Percentiles rank a stretch among this genome's conserved stretches.
phyloP scores from a whole-genome alignment of 495 filamentous ascomycete genomes.

The Hyaloscypha variabilis region DNA sequence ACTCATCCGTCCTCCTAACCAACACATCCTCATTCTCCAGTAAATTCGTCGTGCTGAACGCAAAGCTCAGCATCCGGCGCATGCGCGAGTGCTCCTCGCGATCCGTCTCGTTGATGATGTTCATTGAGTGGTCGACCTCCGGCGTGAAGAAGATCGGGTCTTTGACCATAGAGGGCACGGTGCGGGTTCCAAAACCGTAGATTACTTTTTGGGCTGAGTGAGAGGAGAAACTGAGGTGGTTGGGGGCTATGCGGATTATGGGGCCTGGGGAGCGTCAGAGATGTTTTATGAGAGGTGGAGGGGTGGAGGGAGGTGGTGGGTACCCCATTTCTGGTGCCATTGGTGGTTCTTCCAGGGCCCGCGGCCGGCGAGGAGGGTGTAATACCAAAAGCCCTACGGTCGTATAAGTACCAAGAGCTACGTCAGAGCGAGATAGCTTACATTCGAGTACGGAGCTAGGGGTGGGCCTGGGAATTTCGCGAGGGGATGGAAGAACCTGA shows the following conservation, averaged over 20 bases:
- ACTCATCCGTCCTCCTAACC: constrained; percentile 20
- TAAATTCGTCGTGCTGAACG: constrained; percentile 14
- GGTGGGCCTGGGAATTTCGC: constrained; percentile 19
- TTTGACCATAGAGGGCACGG: constrained; percentile 12
- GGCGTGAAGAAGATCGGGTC: constrained; percentile 20
- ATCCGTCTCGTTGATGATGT: constrained; percentile 22
- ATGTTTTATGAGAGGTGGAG: too few relatives aligned
- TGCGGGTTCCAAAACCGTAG: constrained; percentile 59
- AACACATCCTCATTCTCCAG: constrained; percentile 19
- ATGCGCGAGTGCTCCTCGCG: constrained; percentile 17
- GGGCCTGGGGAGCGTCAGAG: too few relatives aligned
- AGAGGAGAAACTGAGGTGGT: constrained; percentile 31
- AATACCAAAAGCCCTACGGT: constrained; percentile 12
- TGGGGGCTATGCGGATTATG: constrained; percentile 35
- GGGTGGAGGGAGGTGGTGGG: too few relatives aligned
- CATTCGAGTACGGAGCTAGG: constrained; percentile 11
- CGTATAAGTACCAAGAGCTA: not conserved
- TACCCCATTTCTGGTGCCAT: constrained; percentile 22
- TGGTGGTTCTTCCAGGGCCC: constrained; percentile 15
- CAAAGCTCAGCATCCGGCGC: constrained; percentile 19
- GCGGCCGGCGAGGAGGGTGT: constrained; percentile 14
- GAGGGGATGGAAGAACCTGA: constrained; percentile 16
- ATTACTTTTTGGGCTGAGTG: constrained; percentile 63
- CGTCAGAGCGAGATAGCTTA: constrained; percentile 7
- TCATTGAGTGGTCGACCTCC: constrained; percentile 20